These are phyloP conservation scores for Vararia minispora DNA, from an alignment of 768 basidiomycete species.

Conservation along the genomic window DNA sequence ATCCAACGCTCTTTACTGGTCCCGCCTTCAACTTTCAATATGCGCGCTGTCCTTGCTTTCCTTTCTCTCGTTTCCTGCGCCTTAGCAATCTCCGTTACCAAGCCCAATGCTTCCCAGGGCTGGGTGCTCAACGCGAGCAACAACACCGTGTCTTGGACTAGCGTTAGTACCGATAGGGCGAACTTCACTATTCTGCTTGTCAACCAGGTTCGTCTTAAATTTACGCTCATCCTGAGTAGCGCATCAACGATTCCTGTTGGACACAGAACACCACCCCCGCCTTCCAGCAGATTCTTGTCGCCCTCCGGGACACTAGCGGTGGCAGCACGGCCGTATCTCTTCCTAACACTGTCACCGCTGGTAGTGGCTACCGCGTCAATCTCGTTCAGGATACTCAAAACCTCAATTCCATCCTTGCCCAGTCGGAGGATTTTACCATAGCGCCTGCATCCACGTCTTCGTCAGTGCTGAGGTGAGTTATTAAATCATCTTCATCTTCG, in stretches of 20 bases:
- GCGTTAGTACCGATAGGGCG: conserved; percentile 51
- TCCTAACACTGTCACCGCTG: conserved; percentile 53
- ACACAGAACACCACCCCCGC: conserved; percentile 26
- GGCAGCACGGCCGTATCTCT: conserved; percentile 32
- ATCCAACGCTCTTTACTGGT: no score
- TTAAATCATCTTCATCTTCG: neutral
- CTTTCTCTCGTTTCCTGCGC: conserved; percentile 43
- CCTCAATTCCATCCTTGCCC: conserved; percentile 50
- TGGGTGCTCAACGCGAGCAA: conserved; percentile 46
- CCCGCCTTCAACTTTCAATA: conserved; percentile 20
- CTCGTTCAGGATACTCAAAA: conserved; percentile 40
- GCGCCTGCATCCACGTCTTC: conserved; percentile 14
- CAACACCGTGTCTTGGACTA: conserved; percentile 48
- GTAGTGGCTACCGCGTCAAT: conserved; percentile 59
- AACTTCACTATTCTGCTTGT: conserved; percentile 64
- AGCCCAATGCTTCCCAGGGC: conserved; percentile 22
- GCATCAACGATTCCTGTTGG: neutral
- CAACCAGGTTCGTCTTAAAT: conserved; percentile 38
- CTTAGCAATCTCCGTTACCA: conserved; percentile 47
- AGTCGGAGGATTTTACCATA: conserved; percentile 56
- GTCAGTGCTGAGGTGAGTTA: conserved; percentile 5
- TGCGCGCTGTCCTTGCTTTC: conserved; percentile 32
- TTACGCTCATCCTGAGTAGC: neutral
- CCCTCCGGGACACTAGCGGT: conserved; percentile 40
- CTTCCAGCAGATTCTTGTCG: conserved; percentile 37